Base-by-base conservation (phyloP, 148 eudicot genomes). In the Talinum fruticosum region DNA sequence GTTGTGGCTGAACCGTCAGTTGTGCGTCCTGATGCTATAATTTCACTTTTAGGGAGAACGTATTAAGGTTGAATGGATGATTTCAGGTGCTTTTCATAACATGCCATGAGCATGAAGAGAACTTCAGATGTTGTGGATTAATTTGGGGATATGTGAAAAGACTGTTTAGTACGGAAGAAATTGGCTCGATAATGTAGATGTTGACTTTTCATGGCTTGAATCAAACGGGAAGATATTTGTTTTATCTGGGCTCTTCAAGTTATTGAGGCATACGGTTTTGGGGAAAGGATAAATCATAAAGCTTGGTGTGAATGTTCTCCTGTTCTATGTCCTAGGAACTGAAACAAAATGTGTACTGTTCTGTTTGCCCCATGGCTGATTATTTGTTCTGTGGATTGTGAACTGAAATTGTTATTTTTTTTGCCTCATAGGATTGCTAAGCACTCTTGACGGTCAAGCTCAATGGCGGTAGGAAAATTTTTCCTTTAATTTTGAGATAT, bases 381-480 rank as follows among this genome's bases (percentile, higher is more conserved):
- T 51, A 51, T 18, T 18, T 19, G 16, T 54, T 44, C 35, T 71
- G 77, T 72, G 41, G 41, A 49, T 49, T 72, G 51, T 66, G 29
- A 12, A 72, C 71, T 80, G 73, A 76, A 28, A 29, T 37, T 74
- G 26, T 18, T 24, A n/a, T 1, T 34, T 4, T 38, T 36, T 29
- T 30, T n/a, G 1, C 74, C 35, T n/a, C n/a, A 0, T 49, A 81
- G 84, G 80, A 53, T 53, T 73, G 65, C 62, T n/a, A 57, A 49
- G 69, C 1, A 35, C 62, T 68, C 53, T n/a, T 38, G 33, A 37
- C 34, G 29, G 28, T 76, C 24, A 72, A 72, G 37, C 73, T 66
- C 18, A 44, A 82, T 82, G 84, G 84, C 84, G 28, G 84, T 82
- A 77, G 73, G 84, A 13, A n/a, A n/a, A n/a, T n/a, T 8, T 53